Evolutionary conservation across 441 rosid genomes (phyloP), one percentile per base, ranked within the genome.

Genomic region (Viola pubescens): DNA sequence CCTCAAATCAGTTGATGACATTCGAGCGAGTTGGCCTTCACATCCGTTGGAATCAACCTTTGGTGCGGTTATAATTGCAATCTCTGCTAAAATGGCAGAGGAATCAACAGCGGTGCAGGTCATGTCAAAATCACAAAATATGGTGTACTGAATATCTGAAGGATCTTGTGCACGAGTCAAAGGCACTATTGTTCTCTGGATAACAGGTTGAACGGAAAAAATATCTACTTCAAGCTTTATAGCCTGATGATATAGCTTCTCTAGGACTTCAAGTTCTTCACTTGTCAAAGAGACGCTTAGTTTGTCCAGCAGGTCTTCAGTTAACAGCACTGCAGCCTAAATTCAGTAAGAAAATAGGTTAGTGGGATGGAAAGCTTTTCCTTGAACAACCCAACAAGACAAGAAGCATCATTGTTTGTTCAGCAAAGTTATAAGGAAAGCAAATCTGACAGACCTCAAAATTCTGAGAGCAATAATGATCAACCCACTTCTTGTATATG

Each of bases 81-180:
- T 87, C 81, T 91, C 94, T 3, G 98, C 99, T 81, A 91, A 79
- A 70, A 94, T 84, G 68, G 97, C 97, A 66, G 97, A 85, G 37
- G 99, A 94, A 81, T 94, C 98, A 75, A 91, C 84, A 63, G 79
- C 83, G 0, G 98, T 66, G 82, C 99, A 91, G 40, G 97, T 85
- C 79, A 91, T 81, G 79, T 94, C 99, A 77, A 94, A 94, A 76
- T 91, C 97, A 67, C 91, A 82, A 73, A 91, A 94, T 77, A 91
- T 77, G 75, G 81, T 58, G 45, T 87, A 75, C 47, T 67, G 80
- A 60, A 80, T 82, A 60, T 71, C 80, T 13, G 67, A 76, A 60
- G 82, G 81, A 66, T 75, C 77, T 48, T 77, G 88, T 66, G 53
- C 78, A 67, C 75, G 82, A 53, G 73, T 69, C 65, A 94, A 72